Evolutionary conservation across 1,284 basidiomycete species (phyloP).

Genomic region (Cutaneotrichosporon cavernicola): DNA sequence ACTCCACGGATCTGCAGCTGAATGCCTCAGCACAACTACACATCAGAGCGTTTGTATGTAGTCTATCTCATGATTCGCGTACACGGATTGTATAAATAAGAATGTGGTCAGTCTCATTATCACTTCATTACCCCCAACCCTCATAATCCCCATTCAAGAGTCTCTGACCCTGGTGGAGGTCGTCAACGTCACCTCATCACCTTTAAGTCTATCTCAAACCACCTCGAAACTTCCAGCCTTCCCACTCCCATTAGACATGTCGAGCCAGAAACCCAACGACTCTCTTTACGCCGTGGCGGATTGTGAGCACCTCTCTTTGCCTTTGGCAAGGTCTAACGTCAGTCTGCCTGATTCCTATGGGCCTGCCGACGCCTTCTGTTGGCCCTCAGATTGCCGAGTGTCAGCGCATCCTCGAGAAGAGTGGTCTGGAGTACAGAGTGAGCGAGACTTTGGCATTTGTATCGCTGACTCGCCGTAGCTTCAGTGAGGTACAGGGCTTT

Average conservation of each 20-base stretch:
- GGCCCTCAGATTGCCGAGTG: constrained; percentile 60
- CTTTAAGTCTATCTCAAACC: neutral
- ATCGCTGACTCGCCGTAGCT: constrained; percentile 20
- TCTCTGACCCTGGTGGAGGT: neutral
- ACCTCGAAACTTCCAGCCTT: neutral
- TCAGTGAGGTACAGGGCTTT: constrained; percentile 61
- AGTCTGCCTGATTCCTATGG: constrained; percentile 55
- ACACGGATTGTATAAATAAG: neutral
- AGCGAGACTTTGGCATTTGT: constrained; percentile 26
- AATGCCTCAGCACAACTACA: neutral
- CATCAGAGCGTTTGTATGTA: neutral
- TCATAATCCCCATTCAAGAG: neutral
- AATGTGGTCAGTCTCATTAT: no score
- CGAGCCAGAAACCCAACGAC: constrained; percentile 6
- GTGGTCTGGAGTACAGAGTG: constrained; percentile 77
- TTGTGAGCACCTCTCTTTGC: constrained; percentile 19
- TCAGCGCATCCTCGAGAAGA: constrained; percentile 73
- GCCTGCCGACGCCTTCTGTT: constrained; percentile 47
- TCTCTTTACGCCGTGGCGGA: constrained; percentile 32
- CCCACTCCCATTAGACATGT: constrained; percentile 2
- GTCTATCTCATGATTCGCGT: neutral
- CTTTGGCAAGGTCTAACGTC: neutral
- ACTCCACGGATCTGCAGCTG: neutral
- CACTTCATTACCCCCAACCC: neutral
- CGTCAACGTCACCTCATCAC: neutral